These are phyloP conservation scores for Sporormia fimetaria DNA, from an alignment of 495 filamentous ascomycete genomes.

Conservation along the genomic window DNA sequence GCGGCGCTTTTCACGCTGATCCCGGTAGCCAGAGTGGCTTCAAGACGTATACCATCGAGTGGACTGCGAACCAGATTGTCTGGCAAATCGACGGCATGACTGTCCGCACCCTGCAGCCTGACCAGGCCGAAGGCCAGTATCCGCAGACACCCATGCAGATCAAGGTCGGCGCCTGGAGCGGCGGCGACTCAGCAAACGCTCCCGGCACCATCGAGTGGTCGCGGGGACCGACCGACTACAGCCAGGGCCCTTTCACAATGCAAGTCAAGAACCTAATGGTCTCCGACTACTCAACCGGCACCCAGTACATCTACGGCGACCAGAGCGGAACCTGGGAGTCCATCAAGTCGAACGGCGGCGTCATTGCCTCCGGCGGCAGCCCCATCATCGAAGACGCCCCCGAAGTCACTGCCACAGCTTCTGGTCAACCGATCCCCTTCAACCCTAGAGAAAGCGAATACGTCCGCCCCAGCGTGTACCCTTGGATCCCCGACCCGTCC, in stretches of 20 bases:
- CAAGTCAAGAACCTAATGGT: slow-evolving; percentile 61
- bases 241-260: slow-evolving; percentile 75
- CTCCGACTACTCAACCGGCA: slow-evolving; percentile 84
- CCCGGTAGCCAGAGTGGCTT: slow-evolving; percentile 50
- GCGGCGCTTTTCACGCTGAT: slow-evolving; percentile 53
- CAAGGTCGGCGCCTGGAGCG: slow-evolving; percentile 78
- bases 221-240: slow-evolving; percentile 68
- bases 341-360: slow-evolving; percentile 66
- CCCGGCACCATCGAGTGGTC: slow-evolving; percentile 83
- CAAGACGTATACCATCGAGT: slow-evolving; percentile 85
- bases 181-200: slow-evolving; percentile 62
- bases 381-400: slow-evolving; percentile 38
- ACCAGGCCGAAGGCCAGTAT: slow-evolving; percentile 55
- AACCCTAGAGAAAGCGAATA: slow-evolving; percentile 46
- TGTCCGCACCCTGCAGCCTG: slow-evolving; percentile 56
- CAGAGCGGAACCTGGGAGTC: slow-evolving; percentile 64
- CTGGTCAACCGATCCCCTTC: slow-evolving; percentile 48
- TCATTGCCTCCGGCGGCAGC: slow-evolving; percentile 43
- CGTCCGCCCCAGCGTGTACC: slow-evolving; percentile 46
- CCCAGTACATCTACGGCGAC: slow-evolving; percentile 67
- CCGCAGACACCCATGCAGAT: slow-evolving; percentile 87
- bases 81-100: slow-evolving; percentile 70
- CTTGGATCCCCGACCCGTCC: slow-evolving; percentile 42
- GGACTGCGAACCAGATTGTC: slow-evolving; percentile 61
- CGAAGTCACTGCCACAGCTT: slow-evolving; percentile 44